Evolutionary conservation across 2,329 filamentous ascomycete genomes (phyloP).

Genomic region (Paraconiothyrium sp.): DNA sequence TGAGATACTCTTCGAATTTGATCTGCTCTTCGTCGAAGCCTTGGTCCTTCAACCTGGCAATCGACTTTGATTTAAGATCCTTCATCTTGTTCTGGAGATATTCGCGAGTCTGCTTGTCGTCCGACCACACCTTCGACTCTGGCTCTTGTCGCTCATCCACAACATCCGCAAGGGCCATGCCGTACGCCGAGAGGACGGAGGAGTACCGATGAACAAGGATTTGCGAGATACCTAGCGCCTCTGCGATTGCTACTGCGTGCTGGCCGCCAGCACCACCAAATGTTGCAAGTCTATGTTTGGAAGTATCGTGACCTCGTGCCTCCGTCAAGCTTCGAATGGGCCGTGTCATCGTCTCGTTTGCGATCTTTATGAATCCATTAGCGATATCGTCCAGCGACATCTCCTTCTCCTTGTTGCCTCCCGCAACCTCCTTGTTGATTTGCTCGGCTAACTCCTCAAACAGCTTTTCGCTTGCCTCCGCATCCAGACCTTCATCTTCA

Average conservation of each 20-base stretch:
- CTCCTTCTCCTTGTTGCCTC: conserved; percentile 63
- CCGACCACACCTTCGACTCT: conserved; percentile 68
- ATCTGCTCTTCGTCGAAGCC: conserved; percentile 80
- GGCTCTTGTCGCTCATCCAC: conserved; percentile 91
- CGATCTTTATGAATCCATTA: conserved; percentile 87
- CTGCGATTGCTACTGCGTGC: conserved; percentile 89
- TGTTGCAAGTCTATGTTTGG: conserved; percentile 87
- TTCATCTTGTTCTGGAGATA: conserved; percentile 78
- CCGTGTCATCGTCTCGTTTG: conserved; percentile 90
- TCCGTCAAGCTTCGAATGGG: conserved; percentile 92
- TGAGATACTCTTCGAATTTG: conserved; percentile 89
- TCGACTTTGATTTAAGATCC: conserved; percentile 80
- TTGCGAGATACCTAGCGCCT: conserved; percentile 83
- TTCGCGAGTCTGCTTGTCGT: conserved; percentile 65
- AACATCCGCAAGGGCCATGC: conserved; percentile 92
- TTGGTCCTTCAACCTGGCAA: conserved; percentile 73
- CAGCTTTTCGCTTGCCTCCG: conserved; percentile 76
- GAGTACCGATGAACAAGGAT: conserved; percentile 89
- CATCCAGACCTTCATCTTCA: conserved; percentile 82
- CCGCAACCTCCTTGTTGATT: conserved; percentile 79
- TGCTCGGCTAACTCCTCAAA: conserved; percentile 79
- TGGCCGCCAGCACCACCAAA: conserved; percentile 94
- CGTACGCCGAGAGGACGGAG: conserved; percentile 88
- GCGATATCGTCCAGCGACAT: conserved; percentile 87
- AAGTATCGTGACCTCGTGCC: conserved; percentile 90